Evolutionary conservation across 2,329 filamentous ascomycete species (phyloP).

Genomic region (Pyricularia sp.): DNA sequence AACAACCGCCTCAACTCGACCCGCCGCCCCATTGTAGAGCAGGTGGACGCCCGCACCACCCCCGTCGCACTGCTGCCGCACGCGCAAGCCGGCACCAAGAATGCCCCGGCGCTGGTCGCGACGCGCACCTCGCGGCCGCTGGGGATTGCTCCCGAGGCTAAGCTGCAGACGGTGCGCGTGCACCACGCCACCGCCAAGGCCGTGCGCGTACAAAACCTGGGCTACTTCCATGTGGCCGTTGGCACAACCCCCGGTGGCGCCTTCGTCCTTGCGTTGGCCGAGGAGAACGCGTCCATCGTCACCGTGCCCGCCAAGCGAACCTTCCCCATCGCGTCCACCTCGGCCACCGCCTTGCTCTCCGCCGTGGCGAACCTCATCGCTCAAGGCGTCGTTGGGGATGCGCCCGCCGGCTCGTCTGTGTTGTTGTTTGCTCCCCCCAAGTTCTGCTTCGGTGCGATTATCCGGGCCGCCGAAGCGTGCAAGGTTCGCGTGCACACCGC

Average conservation of each 20-base stretch:
- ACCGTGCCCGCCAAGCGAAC: background rate
- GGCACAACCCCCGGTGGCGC: background rate
- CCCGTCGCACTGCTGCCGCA: background rate
- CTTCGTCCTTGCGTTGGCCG: background rate
- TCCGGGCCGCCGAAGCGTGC: background rate
- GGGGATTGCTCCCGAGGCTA: background rate
- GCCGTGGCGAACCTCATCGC: background rate
- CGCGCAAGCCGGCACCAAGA: no score
- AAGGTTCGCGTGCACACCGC: background rate
- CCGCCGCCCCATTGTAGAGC: constrained; percentile 8
- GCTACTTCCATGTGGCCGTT: background rate
- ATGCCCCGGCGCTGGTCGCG: no score
- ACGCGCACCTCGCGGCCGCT: background rate
- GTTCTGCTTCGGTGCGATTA: background rate
- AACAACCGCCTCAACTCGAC: constrained; percentile 13
- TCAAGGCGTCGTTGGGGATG: no score
- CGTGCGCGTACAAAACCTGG: background rate
- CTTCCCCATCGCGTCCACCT: background rate
- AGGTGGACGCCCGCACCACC: background rate
- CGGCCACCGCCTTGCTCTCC: background rate
- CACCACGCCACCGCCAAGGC: background rate
- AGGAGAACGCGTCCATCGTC: background rate
- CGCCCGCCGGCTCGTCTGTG: background rate
- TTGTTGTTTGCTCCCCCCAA: background rate
- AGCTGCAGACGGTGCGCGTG: background rate